These are phyloP conservation scores for Daucus carota DNA, from an alignment of 129 eudicot genomes.

Conservation along the genomic window DH1_v3.0 NC_030388.2:31075501-31076000, in stretches of 20 bases:
- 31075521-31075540: slow-evolving; percentile 52
- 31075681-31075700: slow-evolving; percentile 63
- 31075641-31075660: slow-evolving; percentile 60
- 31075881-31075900: slow-evolving; percentile 47
- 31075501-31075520: slow-evolving; percentile 2
- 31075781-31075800: slow-evolving; percentile 57
- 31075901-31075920: slow-evolving; percentile 80
- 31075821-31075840: slow-evolving; percentile 64
- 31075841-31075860: slow-evolving; percentile 74
- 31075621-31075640: slow-evolving; percentile 62
- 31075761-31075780: slow-evolving; percentile 72
- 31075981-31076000: slow-evolving; percentile 63
- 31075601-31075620: slow-evolving; percentile 72
- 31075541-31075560: slow-evolving; percentile 80
- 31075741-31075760: slow-evolving; percentile 65
- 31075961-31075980: slow-evolving; percentile 64
- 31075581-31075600: slow-evolving; percentile 76
- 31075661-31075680: slow-evolving; percentile 57
- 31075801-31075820: slow-evolving; percentile 65
- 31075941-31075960: slow-evolving; percentile 65
- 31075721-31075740: slow-evolving; percentile 67
- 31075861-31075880: slow-evolving; percentile 65
- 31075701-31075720: slow-evolving; percentile 53
- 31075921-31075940: slow-evolving; percentile 77
- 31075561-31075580: slow-evolving; percentile 87